Evolutionary conservation across 2,329 filamentous ascomycete genomes (phyloP), one percentile per base, ranked within the genome.

Genomic region (Cladosporium sp.): DNA sequence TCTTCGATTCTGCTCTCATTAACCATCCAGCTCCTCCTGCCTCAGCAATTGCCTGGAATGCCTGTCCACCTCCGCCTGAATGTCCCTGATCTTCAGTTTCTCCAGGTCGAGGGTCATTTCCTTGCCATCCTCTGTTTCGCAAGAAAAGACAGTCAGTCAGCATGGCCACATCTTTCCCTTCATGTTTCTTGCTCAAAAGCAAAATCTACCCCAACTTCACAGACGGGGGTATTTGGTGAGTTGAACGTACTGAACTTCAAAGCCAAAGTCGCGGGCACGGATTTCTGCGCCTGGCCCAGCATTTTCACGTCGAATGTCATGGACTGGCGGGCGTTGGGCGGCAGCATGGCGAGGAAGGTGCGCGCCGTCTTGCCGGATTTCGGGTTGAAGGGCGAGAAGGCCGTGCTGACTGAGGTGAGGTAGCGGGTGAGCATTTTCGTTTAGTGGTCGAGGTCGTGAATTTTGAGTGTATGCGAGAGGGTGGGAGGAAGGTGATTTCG

Each of bases 41-140:
- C 95, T 85, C 62, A 89, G 84, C 64, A 97, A 72, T 59, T 78
- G 76, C 59, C 93, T 81, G 44, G 90, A 96, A 73, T 97, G 89
- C 63, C 93, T 80, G 68, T 96, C 88, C 39, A 96, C 84, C 70
- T 97, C 90, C 68, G 90, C 88, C 52, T 92, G 79, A 17, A 97
- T 81, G 63, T 90, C 87, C 67, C 88, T 88, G 66, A 97, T 91
- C 60, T 84, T 86, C 72, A 91, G 77, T 69, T 85, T 86, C 60
- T 88, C 84, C 58, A 89, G 79, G 66, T 96, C 84, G 34, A 97
- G 80, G 29, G 83, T 82, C 74, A 97, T 82, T 64, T 95, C 85
- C 73, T 92, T 95, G 61, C 93, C 93, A 66, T 96, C 93, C 78
- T 96, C 89, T 95, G n/a, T n/a, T n/a, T n/a, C n/a, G 66, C 49